These are phyloP conservation scores for Mycocentrospora acerina DNA, from an alignment of 2,329 filamentous ascomycete species.

Conservation along the genomic window DNA sequence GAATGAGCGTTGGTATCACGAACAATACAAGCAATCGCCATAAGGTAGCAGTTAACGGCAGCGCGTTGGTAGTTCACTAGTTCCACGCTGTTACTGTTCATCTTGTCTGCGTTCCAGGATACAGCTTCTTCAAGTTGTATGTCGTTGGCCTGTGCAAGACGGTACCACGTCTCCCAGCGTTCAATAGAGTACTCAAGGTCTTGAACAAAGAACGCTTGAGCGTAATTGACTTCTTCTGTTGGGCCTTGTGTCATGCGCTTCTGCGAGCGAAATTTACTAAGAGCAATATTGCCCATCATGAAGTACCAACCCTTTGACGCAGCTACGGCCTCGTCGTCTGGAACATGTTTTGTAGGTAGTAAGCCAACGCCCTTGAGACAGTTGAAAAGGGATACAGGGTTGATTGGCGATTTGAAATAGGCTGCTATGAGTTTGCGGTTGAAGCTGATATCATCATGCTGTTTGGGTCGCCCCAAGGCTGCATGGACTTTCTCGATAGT, in stretches of 20 bases:
- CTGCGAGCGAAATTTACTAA: constrained; percentile 81
- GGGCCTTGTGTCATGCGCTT: constrained; percentile 76
- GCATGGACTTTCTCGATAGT: constrained; percentile 94
- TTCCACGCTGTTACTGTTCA: constrained; percentile 79
- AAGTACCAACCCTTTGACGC: constrained; percentile 91
- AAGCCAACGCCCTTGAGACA: constrained; percentile 74
- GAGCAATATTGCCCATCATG: constrained; percentile 80
- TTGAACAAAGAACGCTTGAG: constrained; percentile 74
- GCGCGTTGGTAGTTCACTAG: constrained; percentile 74
- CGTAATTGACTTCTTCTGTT: constrained; percentile 81
- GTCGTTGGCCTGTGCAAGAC: constrained; percentile 83
- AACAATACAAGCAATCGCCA: constrained; percentile 65
- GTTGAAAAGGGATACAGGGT: constrained; percentile 75
- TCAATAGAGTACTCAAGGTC: constrained; percentile 81
- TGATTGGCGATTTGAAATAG: constrained; percentile 80
- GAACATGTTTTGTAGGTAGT: constrained; percentile 48
- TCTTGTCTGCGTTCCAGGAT: constrained; percentile 86
- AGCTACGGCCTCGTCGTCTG: constrained; percentile 66
- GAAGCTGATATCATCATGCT: constrained; percentile 77
- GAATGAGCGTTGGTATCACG: constrained; percentile 56
- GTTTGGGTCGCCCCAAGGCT: constrained; percentile 75
- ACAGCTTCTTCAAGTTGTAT: constrained; percentile 85
- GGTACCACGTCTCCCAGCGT: constrained; percentile 89
- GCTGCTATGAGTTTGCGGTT: constrained; percentile 82
- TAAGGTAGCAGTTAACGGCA: constrained; percentile 76